A percentile compares a stretch with the other conserved stretches of the same genome.
These are phyloP conservation scores for Leccinum ochraceum DNA, from an alignment of 768 basidiomycete species.

Conservation along the genomic window DNA sequence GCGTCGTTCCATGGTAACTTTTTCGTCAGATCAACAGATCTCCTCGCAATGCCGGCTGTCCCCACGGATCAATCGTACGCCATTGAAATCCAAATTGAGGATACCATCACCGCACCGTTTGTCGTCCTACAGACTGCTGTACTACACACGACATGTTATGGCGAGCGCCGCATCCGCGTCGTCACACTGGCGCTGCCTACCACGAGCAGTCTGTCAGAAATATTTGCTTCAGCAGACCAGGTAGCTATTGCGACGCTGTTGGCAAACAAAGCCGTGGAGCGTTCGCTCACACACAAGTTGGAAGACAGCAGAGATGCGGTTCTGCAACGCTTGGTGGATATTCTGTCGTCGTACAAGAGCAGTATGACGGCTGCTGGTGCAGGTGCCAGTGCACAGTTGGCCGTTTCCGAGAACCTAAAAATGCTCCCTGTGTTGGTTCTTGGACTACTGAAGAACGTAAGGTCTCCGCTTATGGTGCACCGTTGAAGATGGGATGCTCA, in stretches of 20 bases:
- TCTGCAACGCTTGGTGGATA: constrained; percentile 80
- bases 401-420: constrained; percentile 91
- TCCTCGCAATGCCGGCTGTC: constrained; percentile 95
- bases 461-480: constrained; percentile 25
- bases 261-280: constrained; percentile 92
- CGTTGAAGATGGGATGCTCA: constrained; percentile 1
- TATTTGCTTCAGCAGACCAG: constrained; percentile 90
- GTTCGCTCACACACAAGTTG: constrained; percentile 78
- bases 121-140: constrained; percentile 95
- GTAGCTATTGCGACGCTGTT: constrained; percentile 81
- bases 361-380: constrained; percentile 95
- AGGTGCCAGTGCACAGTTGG: constrained; percentile 92
- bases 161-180: constrained; percentile 90
- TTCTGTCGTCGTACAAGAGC: constrained; percentile 86
- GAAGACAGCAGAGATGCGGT: constrained; percentile 90
- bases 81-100: constrained; percentile 95
- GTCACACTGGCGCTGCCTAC: constrained; percentile 87
- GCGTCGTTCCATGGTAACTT: constrained; percentile 99
- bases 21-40: constrained; percentile 96
- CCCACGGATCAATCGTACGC: constrained; percentile 95
- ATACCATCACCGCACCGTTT: constrained; percentile 85
- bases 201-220: constrained; percentile 82
- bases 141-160: constrained; percentile 91
- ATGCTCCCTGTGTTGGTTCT: constrained; percentile 90
- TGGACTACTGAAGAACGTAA: constrained; percentile 90